Evolutionary conservation across 2,329 filamentous ascomycete genomes (phyloP).

Genomic region (Sphaceloma murrayae): DNA sequence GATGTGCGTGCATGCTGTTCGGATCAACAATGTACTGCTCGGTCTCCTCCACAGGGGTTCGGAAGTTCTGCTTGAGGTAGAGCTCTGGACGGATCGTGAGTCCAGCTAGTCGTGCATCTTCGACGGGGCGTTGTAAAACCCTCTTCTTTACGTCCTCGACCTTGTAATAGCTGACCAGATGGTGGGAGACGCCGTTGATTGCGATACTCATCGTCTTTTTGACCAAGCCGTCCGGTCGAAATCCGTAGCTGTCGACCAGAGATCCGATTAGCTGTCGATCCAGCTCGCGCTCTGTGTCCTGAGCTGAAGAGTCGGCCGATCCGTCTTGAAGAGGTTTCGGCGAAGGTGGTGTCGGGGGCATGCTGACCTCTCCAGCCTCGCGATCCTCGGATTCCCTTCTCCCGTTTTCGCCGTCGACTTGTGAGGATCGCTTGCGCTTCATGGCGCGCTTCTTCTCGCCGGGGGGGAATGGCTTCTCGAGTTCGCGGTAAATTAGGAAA

Average conservation of each 20-base stretch:
- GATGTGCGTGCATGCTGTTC: constrained; percentile 28
- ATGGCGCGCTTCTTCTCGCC: constrained; percentile 78
- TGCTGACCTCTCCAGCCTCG: constrained; percentile 23
- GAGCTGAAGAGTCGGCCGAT: constrained; percentile 21
- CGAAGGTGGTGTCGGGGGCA: constrained; percentile 29
- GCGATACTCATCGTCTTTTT: constrained; percentile 89
- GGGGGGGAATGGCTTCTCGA: constrained; percentile 66
- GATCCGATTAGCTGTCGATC: constrained; percentile 65
- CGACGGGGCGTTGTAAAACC: constrained; percentile 49
- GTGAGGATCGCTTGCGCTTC: constrained; percentile 52
- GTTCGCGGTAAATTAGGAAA: constrained; percentile 75
- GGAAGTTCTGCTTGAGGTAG: constrained; percentile 33
- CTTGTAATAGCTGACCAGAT: constrained; percentile 82
- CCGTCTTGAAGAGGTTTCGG: constrained; percentile 27
- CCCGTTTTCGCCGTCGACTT: constrained; percentile 46
- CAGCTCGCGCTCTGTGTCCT: constrained; percentile 35
- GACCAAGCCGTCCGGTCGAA: constrained; percentile 71
- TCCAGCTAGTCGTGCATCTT: constrained; percentile 37
- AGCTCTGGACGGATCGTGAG: constrained; percentile 30
- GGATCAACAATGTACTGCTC: constrained; percentile 31
- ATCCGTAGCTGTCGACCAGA: constrained; percentile 79
- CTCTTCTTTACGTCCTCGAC: constrained; percentile 64
- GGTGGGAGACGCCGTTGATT: constrained; percentile 65
- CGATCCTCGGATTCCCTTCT: constrained; percentile 29
- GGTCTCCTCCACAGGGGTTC: constrained; percentile 30